A percentile compares a stretch with the other conserved stretches of the same genome.
Conservation (phyloP, 1,139 yeast genomes). For the Saccharomyces hybrid region DNA sequence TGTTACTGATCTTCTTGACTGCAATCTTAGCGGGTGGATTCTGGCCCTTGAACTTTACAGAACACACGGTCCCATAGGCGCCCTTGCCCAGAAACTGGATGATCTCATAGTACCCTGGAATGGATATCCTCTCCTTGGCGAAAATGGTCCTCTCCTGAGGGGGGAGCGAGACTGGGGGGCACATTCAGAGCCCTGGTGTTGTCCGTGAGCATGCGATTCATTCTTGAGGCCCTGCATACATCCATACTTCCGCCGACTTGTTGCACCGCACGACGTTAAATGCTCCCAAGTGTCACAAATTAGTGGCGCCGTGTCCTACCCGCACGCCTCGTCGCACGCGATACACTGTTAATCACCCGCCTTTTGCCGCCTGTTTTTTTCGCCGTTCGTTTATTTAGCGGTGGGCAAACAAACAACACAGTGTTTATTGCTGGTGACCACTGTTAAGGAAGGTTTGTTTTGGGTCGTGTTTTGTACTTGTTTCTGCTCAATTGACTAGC, state of each 20-base stretch:
- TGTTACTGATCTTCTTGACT: conserved; percentile 67
- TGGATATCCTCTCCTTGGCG: conserved; percentile 48
- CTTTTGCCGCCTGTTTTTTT: conserved; percentile 1
- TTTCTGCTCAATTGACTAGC: neutral
- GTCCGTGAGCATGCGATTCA: neutral
- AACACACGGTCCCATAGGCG: conserved; percentile 81
- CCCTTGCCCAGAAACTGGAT: conserved; percentile 71
- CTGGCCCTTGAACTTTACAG: conserved; percentile 53
- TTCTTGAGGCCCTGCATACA: neutral
- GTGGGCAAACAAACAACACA: conserved; percentile 1
- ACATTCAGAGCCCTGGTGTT: neutral
- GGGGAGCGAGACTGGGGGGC: neutral
- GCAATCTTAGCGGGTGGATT: conserved; percentile 41
- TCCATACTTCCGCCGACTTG: neutral
- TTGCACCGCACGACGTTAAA: neutral
- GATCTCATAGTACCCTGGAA: conserved; percentile 59
- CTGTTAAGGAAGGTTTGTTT: neutral
- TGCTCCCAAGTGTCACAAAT: neutral
- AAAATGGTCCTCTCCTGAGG: conserved; percentile 27
- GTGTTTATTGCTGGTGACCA: neutral
- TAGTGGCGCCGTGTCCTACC: neutral
- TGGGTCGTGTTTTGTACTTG: neutral
- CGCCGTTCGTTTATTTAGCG: conserved; percentile 1
- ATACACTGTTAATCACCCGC: neutral
- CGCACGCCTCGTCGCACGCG: conserved; percentile 1